Base-by-base conservation (phyloP, 768 basidiomycete species). In the Termitomyces sp. region DNA sequence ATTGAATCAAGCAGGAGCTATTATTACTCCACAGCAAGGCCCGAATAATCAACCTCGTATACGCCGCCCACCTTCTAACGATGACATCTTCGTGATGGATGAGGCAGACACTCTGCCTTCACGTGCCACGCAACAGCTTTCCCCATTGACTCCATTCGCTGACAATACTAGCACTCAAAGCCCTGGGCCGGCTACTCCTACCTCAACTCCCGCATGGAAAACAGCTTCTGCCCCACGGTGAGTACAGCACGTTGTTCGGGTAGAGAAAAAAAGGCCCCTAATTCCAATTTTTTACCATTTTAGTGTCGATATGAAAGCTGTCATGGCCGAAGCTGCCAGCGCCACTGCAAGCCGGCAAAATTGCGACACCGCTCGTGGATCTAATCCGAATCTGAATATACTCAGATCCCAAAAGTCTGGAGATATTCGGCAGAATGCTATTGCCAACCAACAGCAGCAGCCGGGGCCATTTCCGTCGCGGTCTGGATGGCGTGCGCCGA, bases 41-140 rank as follows among this genome's bases (percentile, higher is more conserved):
- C 64, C 66, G 4, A 55, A 51, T 11, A 43, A 65, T 10, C 33
- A 43, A 51, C 63, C 62, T 24, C 57, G 52, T 20, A 59, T 74
- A 9, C 71, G 68, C 50, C 69, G 66, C 35, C 71, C 61, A 5
- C 68, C 67, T 30, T 76, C 80, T 3, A 84, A 66, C 9, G 80
- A 92, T 56, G 93, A 91, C 52, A 77, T 94, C 32, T 94, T 96
- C 65, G 67, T 75, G 7, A 94, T 95, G 92, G 94, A 95, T 65
- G 90, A 90, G 51, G 71, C 78, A 3, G 50, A 50, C 33, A 24
- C 35, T 38, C 66, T 72, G 1, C 70, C 70, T 7, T 49, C 70
- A 3, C 60, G 72, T 18, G 46, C 57, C 9, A 60, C 61, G 3
- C 59, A 62, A 24, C 64, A 64, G 32, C 61, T 64, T 1, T 55